Conservation (phyloP, 2,329 filamentous ascomycete species). For the Parastagonospora avenae region DNA sequence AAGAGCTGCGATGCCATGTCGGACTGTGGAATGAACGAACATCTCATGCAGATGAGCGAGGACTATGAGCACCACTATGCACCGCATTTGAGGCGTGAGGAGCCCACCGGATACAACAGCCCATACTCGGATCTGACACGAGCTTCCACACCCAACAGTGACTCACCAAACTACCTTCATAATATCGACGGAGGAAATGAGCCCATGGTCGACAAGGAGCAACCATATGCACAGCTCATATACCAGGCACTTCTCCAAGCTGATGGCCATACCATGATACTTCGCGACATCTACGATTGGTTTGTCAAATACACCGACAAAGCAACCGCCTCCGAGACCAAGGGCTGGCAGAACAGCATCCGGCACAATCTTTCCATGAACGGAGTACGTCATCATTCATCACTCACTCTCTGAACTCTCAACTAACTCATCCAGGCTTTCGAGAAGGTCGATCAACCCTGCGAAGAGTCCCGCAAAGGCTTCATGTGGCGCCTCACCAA, state of each 20-base stretch:
- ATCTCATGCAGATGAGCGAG: conserved; percentile 29
- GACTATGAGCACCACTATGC: conserved; percentile 30
- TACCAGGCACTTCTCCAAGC: conserved; percentile 74
- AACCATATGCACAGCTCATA: conserved; percentile 83
- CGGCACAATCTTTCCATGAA: conserved; percentile 98
- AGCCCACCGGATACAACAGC: conserved; percentile 20
- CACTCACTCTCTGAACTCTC: not conserved
- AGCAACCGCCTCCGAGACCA: conserved; percentile 59
- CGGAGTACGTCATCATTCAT: conserved; percentile 61
- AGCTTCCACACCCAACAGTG: conserved; percentile 28
- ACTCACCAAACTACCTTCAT: conserved; percentile 8
- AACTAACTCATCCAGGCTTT: conserved; percentile 54
- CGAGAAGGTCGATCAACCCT: conserved; percentile 55
- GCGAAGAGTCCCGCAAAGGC: conserved; percentile 66
- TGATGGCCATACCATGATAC: conserved; percentile 70
- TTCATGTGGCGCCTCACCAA: conserved; percentile 78
- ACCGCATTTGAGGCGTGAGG: conserved; percentile 21
- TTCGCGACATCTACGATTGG: conserved; percentile 91
- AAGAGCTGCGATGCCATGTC: conserved; percentile 26
- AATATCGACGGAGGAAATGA: conserved; percentile 20
- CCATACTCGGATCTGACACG: conserved; percentile 29
- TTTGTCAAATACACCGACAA: conserved; percentile 83
- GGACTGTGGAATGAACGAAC: conserved; percentile 21
- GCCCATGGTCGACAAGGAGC: conserved; percentile 50
- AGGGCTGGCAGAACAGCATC: conserved; percentile 94